Evolutionary conservation across 106 monocot species (phyloP), one percentile per base, ranked within the genome.

Genomic region (Dendrobium nobile): DNA sequence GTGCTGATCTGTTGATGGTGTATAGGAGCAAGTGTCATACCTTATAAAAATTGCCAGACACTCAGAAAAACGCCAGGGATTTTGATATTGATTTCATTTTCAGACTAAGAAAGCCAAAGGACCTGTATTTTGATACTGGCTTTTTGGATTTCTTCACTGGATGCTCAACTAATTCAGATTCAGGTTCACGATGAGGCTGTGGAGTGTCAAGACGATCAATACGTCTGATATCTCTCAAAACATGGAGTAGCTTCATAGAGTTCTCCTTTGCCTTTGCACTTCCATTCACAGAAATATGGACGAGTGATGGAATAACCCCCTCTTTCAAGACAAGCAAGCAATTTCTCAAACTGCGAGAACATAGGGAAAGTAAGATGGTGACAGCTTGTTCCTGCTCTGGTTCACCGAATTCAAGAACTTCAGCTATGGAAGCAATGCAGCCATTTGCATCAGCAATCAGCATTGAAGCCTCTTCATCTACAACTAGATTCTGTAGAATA

Each of bases 201-300:
- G 85, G 80, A 43, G 20, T 76, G 24, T 85, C 85, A 20, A 72
- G 20, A 44, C 47, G 27, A 15, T 90, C 81, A 79, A 22, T 79
- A 1, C 78, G 37, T 27, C 85, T 89, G 26, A 88, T 13, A 79
- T 99, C 90, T 90, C 93, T 93, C 75, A 95, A 70, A 80, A 91
- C 75, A 45, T 80, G 80, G 20, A 99, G 95, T 80, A 99, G 83
- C 81, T 83, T 81, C 55, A 73, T 81, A 18, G 95, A 82, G 26
- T 41, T 75, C 48, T 87, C 85, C 78, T 83, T 88, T 19, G 85
- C 88, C 47, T 86, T 80, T 2, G 43, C 27, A 70, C 59, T 95
- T 28, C 99, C 99, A 80, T 90, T 99, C 3, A 93, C 84, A 16
- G 95, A 95, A 18, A 95, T 86, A 78, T 91, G 59, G 19, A 92